Percentiles rank a stretch among this genome's conserved stretches.
phyloP scores from a whole-genome alignment of 1,139 yeast genomes.

The Taphrina sp. region DNA sequence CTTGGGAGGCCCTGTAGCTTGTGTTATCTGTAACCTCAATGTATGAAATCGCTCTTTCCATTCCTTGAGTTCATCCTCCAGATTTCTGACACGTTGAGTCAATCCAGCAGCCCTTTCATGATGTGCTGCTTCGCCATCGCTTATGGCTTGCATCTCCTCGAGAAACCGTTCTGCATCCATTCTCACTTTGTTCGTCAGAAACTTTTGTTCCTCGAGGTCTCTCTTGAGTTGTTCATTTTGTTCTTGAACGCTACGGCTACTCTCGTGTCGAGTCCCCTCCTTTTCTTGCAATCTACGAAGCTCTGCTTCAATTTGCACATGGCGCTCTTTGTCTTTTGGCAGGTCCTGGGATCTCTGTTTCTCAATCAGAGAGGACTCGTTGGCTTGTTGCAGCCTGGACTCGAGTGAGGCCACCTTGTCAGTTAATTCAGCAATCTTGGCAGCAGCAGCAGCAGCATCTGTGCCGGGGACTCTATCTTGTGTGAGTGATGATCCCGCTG shows the following conservation, averaged over 20 bases:
- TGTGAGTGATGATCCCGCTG: too few relatives aligned
- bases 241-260: slow-evolving; percentile 7
- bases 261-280: slow-evolving; percentile 8
- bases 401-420: neutral
- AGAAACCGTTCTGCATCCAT: slow-evolving; percentile 47
- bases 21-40: slow-evolving; percentile 20
- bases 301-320: slow-evolving; percentile 15
- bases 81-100: slow-evolving; percentile 41
- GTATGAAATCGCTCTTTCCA: slow-evolving; percentile 44
- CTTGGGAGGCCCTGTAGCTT: slow-evolving; percentile 2
- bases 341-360: too few relatives aligned
- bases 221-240: slow-evolving; percentile 31
- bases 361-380: too few relatives aligned
- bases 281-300: neutral
- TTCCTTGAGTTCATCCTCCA: slow-evolving; percentile 45
- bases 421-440: too few relatives aligned
- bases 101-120: slow-evolving; percentile 40
- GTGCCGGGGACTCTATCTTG: too few relatives aligned
- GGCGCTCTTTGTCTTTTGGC: slow-evolving; percentile 10
- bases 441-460: too few relatives aligned
- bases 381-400: too few relatives aligned
- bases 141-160: slow-evolving; percentile 47
- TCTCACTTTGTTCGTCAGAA: slow-evolving; percentile 47
- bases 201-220: slow-evolving; percentile 45
- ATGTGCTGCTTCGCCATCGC: slow-evolving; percentile 41